phyloP scores from a whole-genome alignment of 306 rosid species.

The Vicia villosa region DNA sequence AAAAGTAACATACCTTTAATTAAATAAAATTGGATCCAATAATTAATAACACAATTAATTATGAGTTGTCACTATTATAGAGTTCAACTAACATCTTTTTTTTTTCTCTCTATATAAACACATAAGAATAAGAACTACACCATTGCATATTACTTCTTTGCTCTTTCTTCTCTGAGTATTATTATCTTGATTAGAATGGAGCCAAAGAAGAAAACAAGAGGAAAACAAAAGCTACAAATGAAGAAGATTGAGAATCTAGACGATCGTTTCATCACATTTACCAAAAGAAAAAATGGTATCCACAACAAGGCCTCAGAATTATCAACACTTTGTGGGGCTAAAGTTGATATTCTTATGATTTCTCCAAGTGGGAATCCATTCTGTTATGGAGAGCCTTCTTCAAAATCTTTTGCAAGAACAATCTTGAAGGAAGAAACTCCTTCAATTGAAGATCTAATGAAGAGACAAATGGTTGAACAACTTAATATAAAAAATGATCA shows the following conservation, averaged over 20 bases:
- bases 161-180: background rate
- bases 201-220: background rate
- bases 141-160: background rate
- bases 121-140: background rate
- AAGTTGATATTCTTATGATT: background rate
- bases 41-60: background rate
- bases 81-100: background rate
- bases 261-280: background rate
- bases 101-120: background rate
- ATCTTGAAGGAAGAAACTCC: background rate
- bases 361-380: background rate
- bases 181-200: background rate
- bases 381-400: slow-evolving; percentile 4
- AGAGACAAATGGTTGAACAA: background rate
- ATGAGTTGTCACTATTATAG: background rate
- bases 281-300: background rate
- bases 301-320: background rate
- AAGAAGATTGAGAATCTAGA: background rate
- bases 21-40: background rate
- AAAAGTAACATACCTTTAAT: no score
- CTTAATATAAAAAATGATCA: background rate
- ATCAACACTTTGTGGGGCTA: background rate
- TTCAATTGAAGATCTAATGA: no score
- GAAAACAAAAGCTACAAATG: slow-evolving; percentile 14
- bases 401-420: background rate